A percentile compares a stretch with the other conserved stretches of the same genome.
Conservation (phyloP, 179 eudicot genomes). For the Spergularia azorica region DNA sequence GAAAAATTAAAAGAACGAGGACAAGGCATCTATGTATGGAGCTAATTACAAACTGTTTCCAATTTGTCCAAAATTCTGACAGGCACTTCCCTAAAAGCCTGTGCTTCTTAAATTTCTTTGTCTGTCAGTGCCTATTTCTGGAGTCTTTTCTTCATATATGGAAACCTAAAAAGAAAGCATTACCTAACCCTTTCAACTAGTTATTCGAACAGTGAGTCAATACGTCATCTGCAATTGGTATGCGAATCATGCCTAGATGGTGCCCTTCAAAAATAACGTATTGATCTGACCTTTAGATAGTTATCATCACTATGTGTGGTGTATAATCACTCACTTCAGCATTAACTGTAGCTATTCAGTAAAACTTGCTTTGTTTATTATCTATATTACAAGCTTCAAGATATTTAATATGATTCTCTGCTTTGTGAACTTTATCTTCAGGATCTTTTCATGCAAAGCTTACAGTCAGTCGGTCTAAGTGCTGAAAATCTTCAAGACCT, state of each 20-base stretch:
- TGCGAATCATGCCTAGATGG: background rate
- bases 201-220: background rate
- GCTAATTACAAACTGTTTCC: too few relatives aligned
- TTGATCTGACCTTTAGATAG: background rate
- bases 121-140: background rate
- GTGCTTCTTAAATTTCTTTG: background rate
- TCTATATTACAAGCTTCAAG: background rate
- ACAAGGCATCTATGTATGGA: too few relatives aligned
- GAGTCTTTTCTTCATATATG: background rate
- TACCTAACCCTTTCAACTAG: background rate
- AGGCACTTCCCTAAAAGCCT: background rate
- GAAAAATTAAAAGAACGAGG: too few relatives aligned
- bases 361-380: conserved; percentile 1
- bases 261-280: too few relatives aligned
- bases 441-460: conserved; percentile 89
- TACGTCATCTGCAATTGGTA: too few relatives aligned
- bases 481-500: conserved; percentile 80
- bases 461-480: conserved; percentile 77
- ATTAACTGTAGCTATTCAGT: background rate
- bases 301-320: background rate
- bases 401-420: background rate
- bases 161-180: background rate
- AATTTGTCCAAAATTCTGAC: background rate
- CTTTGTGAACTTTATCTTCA: conserved; percentile 35
- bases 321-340: background rate